Evolutionary conservation across 179 eudicot genomes (phyloP).

Genomic region (Pouteria campechiana): DNA sequence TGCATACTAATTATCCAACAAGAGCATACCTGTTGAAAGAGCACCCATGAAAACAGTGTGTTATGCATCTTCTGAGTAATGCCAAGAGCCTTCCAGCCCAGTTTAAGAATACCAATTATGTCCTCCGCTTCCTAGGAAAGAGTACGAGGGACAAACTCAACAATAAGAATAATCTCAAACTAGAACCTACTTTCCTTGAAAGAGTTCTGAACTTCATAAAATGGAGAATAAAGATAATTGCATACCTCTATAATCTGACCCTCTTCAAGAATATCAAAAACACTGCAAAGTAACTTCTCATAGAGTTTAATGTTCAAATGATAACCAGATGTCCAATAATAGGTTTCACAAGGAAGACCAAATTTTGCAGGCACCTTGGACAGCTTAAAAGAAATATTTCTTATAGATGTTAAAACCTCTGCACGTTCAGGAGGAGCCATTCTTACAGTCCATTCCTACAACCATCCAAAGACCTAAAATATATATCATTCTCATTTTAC

Average conservation of each 20-base stretch:
- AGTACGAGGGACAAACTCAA: constrained; percentile 2
- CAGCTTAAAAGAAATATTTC: constrained; percentile 28
- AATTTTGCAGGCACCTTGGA: constrained; percentile 27
- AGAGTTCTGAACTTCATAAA: background rate
- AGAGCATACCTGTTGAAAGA: constrained; percentile 77
- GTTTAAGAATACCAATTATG: constrained; percentile 50
- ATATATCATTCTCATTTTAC: too few species aligned
- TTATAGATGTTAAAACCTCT: constrained; percentile 44
- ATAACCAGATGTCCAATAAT: constrained; percentile 44
- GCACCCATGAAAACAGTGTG: constrained; percentile 77
- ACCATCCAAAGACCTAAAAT: constrained; percentile 1
- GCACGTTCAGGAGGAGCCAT: constrained; percentile 58
- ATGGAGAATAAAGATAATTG: background rate
- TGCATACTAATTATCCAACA: too few species aligned
- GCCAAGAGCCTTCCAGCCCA: constrained; percentile 77
- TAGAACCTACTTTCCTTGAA: too few species aligned
- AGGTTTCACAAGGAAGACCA: constrained; percentile 31
- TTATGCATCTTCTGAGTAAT: constrained; percentile 63
- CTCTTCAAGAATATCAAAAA: constrained; percentile 89
- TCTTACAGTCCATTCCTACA: constrained; percentile 62
- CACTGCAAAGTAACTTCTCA: constrained; percentile 53
- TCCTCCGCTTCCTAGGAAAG: constrained; percentile 62
- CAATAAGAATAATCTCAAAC: too few species aligned
- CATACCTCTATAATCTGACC: constrained; percentile 62
- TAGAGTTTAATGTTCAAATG: constrained; percentile 70